A percentile compares a stretch with the other conserved stretches of the same genome.
These are phyloP conservation scores for Huntiella abstrusa DNA, from an alignment of 2,329 filamentous ascomycete species.

Conservation along the genomic window DNA sequence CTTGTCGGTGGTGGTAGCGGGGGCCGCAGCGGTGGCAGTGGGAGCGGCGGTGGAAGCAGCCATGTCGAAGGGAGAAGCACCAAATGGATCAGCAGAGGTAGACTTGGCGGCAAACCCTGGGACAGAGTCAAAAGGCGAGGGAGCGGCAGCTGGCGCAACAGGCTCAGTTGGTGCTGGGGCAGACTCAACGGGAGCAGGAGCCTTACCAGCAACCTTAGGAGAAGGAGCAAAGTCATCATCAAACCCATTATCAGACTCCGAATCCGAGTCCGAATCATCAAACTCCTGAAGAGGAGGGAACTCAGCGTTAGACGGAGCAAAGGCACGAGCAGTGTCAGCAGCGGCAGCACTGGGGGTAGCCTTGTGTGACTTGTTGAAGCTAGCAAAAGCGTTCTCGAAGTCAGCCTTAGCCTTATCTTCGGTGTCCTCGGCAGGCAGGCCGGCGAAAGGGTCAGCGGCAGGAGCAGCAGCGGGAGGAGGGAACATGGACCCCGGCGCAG, in stretches of 20 bases:
- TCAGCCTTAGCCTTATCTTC: slow-evolving; percentile 53
- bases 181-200: slow-evolving; percentile 14
- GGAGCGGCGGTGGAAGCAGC: slow-evolving; percentile 15
- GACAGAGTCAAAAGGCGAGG: slow-evolving; percentile 9
- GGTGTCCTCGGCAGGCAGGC: slow-evolving; percentile 29
- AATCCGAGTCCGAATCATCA: slow-evolving; percentile 70
- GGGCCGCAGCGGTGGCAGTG: slow-evolving; percentile 16
- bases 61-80: slow-evolving; percentile 16
- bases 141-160: slow-evolving; percentile 4
- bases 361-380: slow-evolving; percentile 41
- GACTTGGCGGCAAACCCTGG: slow-evolving; percentile 14
- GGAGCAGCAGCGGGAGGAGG: slow-evolving; percentile 5
- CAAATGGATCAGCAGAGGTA: slow-evolving; percentile 22
- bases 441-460: slow-evolving; percentile 5
- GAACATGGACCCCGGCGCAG: slow-evolving; percentile 6
- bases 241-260: slow-evolving; percentile 62
- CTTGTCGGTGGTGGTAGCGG: slow-evolving; percentile 25
- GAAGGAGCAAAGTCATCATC: slow-evolving; percentile 78
- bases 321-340: slow-evolving; percentile 19
- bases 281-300: slow-evolving; percentile 90
- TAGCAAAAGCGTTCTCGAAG: slow-evolving; percentile 71
- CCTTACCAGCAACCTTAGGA: slow-evolving; percentile 21
- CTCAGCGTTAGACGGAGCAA: slow-evolving; percentile 42
- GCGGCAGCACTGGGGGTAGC: slow-evolving; percentile 19
- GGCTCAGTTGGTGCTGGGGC: slow-evolving; percentile 10